Evolutionary conservation across 2,329 filamentous ascomycete genomes (phyloP).

Genomic region (Alternaria gansuensis): DNA sequence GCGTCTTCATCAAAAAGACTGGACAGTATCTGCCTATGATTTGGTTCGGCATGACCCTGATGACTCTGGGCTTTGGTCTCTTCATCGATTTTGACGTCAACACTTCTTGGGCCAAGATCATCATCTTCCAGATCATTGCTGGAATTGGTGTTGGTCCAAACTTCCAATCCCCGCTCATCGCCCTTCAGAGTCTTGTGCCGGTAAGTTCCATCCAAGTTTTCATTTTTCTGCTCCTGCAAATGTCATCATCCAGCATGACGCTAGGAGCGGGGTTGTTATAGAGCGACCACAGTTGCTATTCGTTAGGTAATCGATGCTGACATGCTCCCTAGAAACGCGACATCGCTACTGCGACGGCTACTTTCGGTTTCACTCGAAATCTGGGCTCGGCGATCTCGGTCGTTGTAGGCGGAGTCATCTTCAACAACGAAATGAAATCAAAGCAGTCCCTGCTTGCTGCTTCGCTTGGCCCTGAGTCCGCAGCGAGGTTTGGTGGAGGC

Average conservation of each 20-base stretch:
- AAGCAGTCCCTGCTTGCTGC: conserved; percentile 60
- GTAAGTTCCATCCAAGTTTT: conserved; percentile 32
- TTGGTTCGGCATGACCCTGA: conserved; percentile 49
- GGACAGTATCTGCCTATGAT: conserved; percentile 56
- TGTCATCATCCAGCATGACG: conserved; percentile 6
- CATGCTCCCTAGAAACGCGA: conserved; percentile 57
- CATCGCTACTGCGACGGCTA: conserved; percentile 73
- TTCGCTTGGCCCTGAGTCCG: conserved; percentile 62
- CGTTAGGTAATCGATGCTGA: conserved; percentile 26
- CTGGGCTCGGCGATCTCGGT: conserved; percentile 73
- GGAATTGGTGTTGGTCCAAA: conserved; percentile 67
- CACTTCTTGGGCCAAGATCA: conserved; percentile 52
- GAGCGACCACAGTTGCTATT: conserved; percentile 4
- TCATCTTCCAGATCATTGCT: conserved; percentile 52
- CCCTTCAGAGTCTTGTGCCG: conserved; percentile 70
- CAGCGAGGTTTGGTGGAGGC: conserved; percentile 64
- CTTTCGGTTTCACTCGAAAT: conserved; percentile 73
- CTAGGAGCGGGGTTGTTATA: conserved; percentile 13
- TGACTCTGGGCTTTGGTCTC: conserved; percentile 52
- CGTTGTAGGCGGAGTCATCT: conserved; percentile 79
- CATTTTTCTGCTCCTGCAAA: conserved; percentile 6
- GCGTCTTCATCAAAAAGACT: conserved; percentile 60
- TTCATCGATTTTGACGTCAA: conserved; percentile 49
- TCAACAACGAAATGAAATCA: conserved; percentile 76
- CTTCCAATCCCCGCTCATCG: conserved; percentile 74